These are phyloP conservation scores for Falciphora oryzae DNA, from an alignment of 2,329 filamentous ascomycete genomes.

Conservation along the genomic window DNA sequence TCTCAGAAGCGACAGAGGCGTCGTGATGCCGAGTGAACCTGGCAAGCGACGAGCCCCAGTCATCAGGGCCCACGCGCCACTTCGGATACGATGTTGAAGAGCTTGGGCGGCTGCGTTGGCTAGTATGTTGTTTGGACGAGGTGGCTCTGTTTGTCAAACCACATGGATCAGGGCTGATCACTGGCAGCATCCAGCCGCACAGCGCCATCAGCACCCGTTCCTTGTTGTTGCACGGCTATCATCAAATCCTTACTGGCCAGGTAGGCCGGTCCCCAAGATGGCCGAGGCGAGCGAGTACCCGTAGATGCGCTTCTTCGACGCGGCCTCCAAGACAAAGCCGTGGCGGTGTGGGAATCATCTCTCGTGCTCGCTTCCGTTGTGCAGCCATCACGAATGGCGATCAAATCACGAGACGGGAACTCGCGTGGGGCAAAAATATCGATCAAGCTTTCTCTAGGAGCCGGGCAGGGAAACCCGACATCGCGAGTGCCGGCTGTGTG, in stretches of 20 bases:
- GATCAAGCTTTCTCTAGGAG: not conserved
- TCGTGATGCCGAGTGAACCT: too few relatives aligned
- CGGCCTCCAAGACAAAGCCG: not conserved
- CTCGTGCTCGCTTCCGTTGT: not conserved
- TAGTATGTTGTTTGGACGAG: too few relatives aligned
- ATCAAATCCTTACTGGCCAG: not conserved
- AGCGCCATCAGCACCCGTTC: too few relatives aligned
- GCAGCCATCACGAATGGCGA: not conserved
- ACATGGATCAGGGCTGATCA: too few relatives aligned
- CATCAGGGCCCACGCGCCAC: not conserved
- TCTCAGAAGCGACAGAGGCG: too few relatives aligned
- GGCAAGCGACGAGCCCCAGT: not conserved
- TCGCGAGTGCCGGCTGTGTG: too few relatives aligned
- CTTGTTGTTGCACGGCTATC: too few relatives aligned
- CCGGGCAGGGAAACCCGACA: too few relatives aligned
- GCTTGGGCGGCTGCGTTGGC: not conserved
- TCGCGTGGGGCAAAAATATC: not conserved
- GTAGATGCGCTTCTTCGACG: not conserved
- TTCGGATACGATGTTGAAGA: not conserved
- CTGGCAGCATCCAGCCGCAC: not conserved
- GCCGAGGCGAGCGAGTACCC: too few relatives aligned
- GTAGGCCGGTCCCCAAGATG: not conserved
- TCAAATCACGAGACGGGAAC: not conserved
- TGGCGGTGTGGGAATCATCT: not conserved
- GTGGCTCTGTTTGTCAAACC: not conserved